Evolutionary conservation across 352 stramenopile genomes (phyloP), one percentile per base, ranked within the genome.

Genomic region (Globisporangium nunn): DNA sequence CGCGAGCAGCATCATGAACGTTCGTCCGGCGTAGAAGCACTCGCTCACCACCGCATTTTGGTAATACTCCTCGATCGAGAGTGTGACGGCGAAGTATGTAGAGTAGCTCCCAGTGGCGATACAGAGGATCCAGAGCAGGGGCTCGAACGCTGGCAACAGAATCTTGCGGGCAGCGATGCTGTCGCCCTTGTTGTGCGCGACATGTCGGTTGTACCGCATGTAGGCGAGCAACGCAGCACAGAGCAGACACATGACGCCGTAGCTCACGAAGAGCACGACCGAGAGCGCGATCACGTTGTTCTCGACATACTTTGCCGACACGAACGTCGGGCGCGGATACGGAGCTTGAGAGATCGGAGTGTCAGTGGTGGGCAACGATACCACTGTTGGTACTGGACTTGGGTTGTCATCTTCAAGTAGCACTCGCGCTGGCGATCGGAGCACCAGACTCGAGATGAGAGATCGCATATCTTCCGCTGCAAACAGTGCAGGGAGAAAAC

Each of bases 201-300:
- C 64, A 43, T 75, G 58, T 15, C 81, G 75, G 54, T 85, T 85
- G 54, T 71, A 70, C 5, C 81, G 72, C 39, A 91, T 64, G 59
- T 88, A 91, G 5, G 51, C 39, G 41, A 86, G 57, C 12, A 88
- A 59, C 23, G 63, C 56, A 40, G 71, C 45, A 41, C 62, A 74
- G 43, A 81, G 67, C 8, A 61, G 31, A 30, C 68, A 76, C 66
- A 85, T 80, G 54, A 66, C 54, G n/a, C 64, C 28, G 18, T 56
- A 60, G 48, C 47, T 61, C 48, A 50, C 23, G 37, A 61, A 37
- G 37, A 61, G 37, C 47, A 61, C 30, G 47, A 49, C 56, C 10
- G 47, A 56, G 30, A 61, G 56, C 33, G 43, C 60, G 61, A 59
- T 41, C 45, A 47, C 59, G 30, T 51, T 64, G 6, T 40, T 35